These are phyloP conservation scores for Camptophora hylomeconis DNA, from an alignment of 2,329 filamentous ascomycete species.

Conservation along the genomic window DNA sequence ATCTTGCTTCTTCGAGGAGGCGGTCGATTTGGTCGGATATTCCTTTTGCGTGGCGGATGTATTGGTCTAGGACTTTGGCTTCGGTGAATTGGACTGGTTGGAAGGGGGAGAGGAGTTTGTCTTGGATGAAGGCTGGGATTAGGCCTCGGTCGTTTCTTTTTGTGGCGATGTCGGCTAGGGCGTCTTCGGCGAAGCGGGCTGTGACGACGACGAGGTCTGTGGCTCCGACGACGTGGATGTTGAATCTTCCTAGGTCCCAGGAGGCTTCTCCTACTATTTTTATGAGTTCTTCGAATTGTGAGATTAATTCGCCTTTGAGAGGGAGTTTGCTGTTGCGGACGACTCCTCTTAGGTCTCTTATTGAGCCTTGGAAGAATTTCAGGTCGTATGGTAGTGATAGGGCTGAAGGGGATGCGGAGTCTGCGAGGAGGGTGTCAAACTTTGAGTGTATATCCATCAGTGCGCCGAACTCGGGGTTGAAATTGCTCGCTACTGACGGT, in stretches of 20 bases:
- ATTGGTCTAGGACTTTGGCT: conserved; percentile 55
- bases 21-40: conserved; percentile 56
- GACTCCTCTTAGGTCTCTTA: conserved; percentile 60
- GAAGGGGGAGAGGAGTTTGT: conserved; percentile 46
- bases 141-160: conserved; percentile 24
- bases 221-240: conserved; percentile 59
- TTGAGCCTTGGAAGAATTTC: conserved; percentile 61
- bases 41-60: conserved; percentile 56
- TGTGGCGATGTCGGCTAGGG: conserved; percentile 48
- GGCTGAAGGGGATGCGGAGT: conserved; percentile 46
- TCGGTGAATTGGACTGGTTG: conserved; percentile 47
- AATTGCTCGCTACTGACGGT: conserved; percentile 14
- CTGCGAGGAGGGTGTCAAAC: conserved; percentile 63
- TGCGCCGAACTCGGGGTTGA: conserved; percentile 54
- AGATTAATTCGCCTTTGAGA: conserved; percentile 52
- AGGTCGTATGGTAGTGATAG: conserved; percentile 62
- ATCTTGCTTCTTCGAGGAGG: conserved; percentile 58
- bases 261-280: conserved; percentile 53
- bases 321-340: conserved; percentile 58
- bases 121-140: conserved; percentile 30
- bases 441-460: conserved; percentile 62
- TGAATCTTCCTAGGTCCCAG: conserved; percentile 59
- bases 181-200: conserved; percentile 61
- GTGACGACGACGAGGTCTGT: conserved; percentile 64
- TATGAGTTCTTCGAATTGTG: conserved; percentile 66